These are phyloP conservation scores for Phytophthora multivora DNA, from an alignment of 352 stramenopile species.

Conservation along the genomic window DNA sequence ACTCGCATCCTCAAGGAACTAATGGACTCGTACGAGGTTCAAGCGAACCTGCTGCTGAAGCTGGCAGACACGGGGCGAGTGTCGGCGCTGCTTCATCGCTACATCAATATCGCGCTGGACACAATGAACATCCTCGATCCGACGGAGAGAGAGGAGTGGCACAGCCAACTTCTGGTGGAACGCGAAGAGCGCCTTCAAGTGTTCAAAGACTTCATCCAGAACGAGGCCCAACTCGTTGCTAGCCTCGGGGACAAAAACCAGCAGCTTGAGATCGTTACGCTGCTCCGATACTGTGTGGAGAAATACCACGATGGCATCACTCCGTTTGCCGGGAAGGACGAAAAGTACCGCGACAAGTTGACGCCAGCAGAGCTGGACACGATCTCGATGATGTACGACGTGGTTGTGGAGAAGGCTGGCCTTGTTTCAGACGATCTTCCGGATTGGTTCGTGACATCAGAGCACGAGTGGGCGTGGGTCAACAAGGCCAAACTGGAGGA, in stretches of 20 bases:
- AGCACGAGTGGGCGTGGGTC: constrained; percentile 35
- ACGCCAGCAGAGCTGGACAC: constrained; percentile 29
- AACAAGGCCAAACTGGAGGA: constrained; percentile 35
- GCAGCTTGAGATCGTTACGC: constrained; percentile 40
- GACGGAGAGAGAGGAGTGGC: constrained; percentile 13
- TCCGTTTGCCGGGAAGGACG: constrained; percentile 21
- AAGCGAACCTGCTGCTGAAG: constrained; percentile 35
- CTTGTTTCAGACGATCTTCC: constrained; percentile 29
- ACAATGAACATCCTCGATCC: constrained; percentile 22
- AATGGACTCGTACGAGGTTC: constrained; percentile 39
- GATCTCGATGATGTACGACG: constrained; percentile 35
- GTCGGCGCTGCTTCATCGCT: constrained; percentile 31
- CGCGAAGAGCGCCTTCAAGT: constrained; percentile 23
- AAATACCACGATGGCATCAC: constrained; percentile 30
- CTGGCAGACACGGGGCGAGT: constrained; percentile 38
- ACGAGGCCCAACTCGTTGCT: constrained; percentile 14
- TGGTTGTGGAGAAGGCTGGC: constrained; percentile 18
- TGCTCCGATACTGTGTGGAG: constrained; percentile 36
- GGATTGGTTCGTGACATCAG: constrained; percentile 39
- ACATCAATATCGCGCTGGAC: constrained; percentile 29
- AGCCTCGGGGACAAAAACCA: constrained; percentile 28
- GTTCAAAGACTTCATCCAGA: constrained; percentile 23
- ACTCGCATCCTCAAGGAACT: constrained; percentile 31
- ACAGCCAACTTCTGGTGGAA: constrained; percentile 23
- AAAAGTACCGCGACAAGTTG: constrained; percentile 35